Percentiles rank a stretch among this genome's conserved stretches.
Evolutionary conservation across 768 basidiomycete species (phyloP).

Genomic region (Coprinopsis cinerea): DNA sequence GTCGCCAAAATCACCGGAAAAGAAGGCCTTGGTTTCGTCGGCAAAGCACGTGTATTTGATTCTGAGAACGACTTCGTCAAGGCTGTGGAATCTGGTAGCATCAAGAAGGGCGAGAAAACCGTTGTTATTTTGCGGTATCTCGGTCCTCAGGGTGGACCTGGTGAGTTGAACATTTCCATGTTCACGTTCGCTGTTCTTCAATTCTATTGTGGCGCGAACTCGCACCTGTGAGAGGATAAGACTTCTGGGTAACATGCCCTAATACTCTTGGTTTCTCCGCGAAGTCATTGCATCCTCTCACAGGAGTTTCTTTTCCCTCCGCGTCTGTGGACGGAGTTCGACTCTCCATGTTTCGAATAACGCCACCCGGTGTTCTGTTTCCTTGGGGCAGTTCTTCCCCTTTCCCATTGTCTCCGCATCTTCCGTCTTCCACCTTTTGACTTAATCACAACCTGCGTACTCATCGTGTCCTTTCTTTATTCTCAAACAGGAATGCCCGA

Average conservation of each 20-base stretch:
- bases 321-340: no score
- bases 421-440: no score
- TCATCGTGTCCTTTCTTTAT: conserved; percentile 13
- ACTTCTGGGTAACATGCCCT: background rate
- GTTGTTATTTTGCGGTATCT: conserved; percentile 94
- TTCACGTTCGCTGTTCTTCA: background rate
- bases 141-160: conserved; percentile 95
- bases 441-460: background rate
- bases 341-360: no score
- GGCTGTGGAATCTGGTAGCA: conserved; percentile 82
- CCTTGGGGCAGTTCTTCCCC: background rate
- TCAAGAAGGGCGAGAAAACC: conserved; percentile 95
- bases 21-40: conserved; percentile 84
- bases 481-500: conserved; percentile 84
- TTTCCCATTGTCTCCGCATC: conserved; percentile 22
- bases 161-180: conserved; percentile 36
- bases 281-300: background rate
- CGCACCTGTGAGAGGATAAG: background rate
- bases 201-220: background rate
- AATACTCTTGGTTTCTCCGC: background rate
- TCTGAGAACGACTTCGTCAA: conserved; percentile 81
- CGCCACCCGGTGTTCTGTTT: conserved; percentile 4
- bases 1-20: conserved; percentile 97
- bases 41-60: conserved; percentile 91
- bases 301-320: background rate